Percentiles rank a stretch among this genome's conserved stretches.
Conservation (phyloP, 1,284 basidiomycete genomes). For the Fomitopsis schrenkii region DNA sequence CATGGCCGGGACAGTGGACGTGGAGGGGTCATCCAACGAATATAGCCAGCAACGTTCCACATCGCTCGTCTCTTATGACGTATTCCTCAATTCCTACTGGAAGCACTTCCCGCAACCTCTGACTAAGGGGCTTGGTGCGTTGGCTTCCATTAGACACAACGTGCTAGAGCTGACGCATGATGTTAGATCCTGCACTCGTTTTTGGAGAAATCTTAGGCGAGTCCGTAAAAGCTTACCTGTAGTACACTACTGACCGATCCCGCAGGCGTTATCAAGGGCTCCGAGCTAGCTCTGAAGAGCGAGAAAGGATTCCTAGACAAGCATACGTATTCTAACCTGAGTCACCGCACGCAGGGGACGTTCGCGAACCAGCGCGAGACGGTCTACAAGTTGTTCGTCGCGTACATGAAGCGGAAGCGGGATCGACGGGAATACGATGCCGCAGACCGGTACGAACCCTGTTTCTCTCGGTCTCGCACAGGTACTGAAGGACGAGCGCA, state of each 20-base stretch:
- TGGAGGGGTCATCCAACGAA: constrained; percentile 16
- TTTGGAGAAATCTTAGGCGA: constrained; percentile 68
- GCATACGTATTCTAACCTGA: constrained; percentile 42
- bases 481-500: constrained; percentile 1
- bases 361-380: constrained; percentile 45
- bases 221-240: constrained; percentile 2
- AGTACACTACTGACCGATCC: background rate
- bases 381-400: constrained; percentile 54
- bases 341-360: constrained; percentile 47
- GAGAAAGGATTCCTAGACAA: constrained; percentile 38
- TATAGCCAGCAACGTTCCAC: constrained; percentile 22
- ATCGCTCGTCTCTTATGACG: constrained; percentile 42
- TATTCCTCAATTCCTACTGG: constrained; percentile 60
- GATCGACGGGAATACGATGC: constrained; percentile 48
- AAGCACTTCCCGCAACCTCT: constrained; percentile 52
- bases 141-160: background rate
- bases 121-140: constrained; percentile 53
- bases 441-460: constrained; percentile 50
- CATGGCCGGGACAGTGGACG: background rate
- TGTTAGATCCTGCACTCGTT: constrained; percentile 54
- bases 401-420: constrained; percentile 47
- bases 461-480: background rate
- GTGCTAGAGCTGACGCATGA: background rate
- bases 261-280: constrained; percentile 66
- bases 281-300: constrained; percentile 41